Evolutionary conservation across 2,329 filamentous ascomycete species (phyloP).

Genomic region (Lecanoromycetidae sp.): DNA sequence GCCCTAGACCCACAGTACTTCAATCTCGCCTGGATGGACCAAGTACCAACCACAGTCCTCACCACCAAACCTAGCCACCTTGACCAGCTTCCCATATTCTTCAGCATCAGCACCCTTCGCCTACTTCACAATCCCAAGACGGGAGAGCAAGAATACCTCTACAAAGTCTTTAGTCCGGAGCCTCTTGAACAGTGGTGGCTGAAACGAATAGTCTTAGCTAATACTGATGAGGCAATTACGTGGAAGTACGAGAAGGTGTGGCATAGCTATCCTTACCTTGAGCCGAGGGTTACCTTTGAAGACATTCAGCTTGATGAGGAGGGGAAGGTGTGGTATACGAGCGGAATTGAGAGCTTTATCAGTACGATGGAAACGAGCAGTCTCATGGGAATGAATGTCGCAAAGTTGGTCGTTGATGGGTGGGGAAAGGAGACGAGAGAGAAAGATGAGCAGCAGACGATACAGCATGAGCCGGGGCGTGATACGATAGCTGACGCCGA

Average conservation of each 20-base stretch:
- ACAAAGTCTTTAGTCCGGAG: constrained; percentile 54
- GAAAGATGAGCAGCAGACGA: too few relatives aligned
- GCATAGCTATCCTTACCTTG: constrained; percentile 72
- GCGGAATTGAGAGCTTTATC: constrained; percentile 79
- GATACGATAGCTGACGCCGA: too few relatives aligned
- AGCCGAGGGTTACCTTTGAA: constrained; percentile 80
- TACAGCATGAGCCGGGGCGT: too few relatives aligned
- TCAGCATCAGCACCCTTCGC: constrained; percentile 66
- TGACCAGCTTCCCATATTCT: constrained; percentile 54
- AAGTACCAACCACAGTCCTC: constrained; percentile 62
- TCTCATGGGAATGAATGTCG: constrained; percentile 79
- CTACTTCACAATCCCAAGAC: constrained; percentile 46
- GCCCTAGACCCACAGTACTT: constrained; percentile 64
- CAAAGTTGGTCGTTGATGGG: constrained; percentile 55
- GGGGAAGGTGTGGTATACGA: constrained; percentile 41
- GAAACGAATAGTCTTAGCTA: constrained; percentile 30
- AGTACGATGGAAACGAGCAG: constrained; percentile 96
- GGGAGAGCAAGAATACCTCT: constrained; percentile 41
- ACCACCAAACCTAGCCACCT: constrained; percentile 57
- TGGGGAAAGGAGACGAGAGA: constrained; percentile 31
- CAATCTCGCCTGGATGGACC: constrained; percentile 44
- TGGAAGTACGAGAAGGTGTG: constrained; percentile 72
- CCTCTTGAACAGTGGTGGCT: constrained; percentile 38
- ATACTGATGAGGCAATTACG: constrained; percentile 41
- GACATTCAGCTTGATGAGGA: constrained; percentile 50